Base-by-base conservation (phyloP, 1,284 basidiomycete genomes). In the Flammula alnicola region DNA sequence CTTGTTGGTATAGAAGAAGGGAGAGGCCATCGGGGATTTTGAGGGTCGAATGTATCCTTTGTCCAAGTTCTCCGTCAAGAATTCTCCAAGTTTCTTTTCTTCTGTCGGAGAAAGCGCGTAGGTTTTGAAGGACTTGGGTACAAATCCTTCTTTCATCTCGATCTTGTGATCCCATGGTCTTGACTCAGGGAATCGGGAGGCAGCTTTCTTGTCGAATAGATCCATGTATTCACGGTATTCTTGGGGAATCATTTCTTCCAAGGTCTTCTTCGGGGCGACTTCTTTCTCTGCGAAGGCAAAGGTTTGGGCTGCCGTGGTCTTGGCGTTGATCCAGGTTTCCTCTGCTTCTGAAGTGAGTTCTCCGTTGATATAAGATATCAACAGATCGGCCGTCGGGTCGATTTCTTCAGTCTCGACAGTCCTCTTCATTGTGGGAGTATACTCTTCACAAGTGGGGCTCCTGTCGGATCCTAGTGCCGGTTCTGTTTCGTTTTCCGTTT, bases 1-100 rank as follows among this genome's bases (percentile, higher is more conserved):
- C 38, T 56, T 56, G 9, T 20, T 31, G 19, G 41, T 49, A 45
- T 78, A 79, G 29, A 80, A 70, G 35, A 78, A 63, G 0, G 70
- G 70, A 0, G 72, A 64, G 1, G 63, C 68, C 17, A 63, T 57
- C 3, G 63, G 64, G 0, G 70, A 70, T 31, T 67, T 69, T 0
- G 68, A 71, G 4, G 57, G 58, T 14, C 57, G 23, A 27, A 72
- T 73, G 11, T 42, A 42, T 10, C 49, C 43, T 20, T 44, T 44
- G 1, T 29, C 12, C 0, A 73, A 56, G 39, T 69, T 63, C 36
- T 74, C 68, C 1, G 68, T 52, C 0, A 74, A 8, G 48, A 68
- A 72, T 19, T 53, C 52, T 17, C 64, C 54, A 1, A 68, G 43
- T 22, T 61, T 46, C 16, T 50, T 41, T 25, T 63, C 58, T 54